These are phyloP conservation scores for Thraustotheca clavata DNA, from an alignment of 352 stramenopile species.

Conservation along the genomic window DNA sequence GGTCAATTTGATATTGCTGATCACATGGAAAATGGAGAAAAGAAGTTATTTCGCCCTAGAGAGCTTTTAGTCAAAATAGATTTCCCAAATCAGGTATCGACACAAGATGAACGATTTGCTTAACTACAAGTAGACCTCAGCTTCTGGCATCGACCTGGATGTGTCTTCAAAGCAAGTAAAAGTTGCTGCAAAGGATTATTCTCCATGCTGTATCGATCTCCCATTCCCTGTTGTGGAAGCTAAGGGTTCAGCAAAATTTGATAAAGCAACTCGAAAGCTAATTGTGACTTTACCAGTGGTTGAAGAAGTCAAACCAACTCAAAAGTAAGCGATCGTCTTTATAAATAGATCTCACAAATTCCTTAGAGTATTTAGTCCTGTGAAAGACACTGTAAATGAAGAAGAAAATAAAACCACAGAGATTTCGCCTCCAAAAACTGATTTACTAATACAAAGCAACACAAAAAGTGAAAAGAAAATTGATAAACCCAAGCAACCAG, in stretches of 20 bases:
- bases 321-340: background rate
- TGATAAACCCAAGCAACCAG: no score
- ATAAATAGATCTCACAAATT: background rate
- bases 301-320: no score
- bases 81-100: slow-evolving; percentile 36
- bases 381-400: background rate
- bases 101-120: background rate
- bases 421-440: no score
- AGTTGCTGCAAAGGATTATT: slow-evolving; percentile 37
- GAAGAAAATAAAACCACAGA: no score
- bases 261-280: slow-evolving; percentile 65
- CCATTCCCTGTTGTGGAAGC: slow-evolving; percentile 70
- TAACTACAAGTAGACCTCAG: slow-evolving; percentile 25
- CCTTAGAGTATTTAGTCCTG: background rate
- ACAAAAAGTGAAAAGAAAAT: no score
- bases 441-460: no score
- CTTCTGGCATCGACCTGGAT: slow-evolving; percentile 54
- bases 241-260: slow-evolving; percentile 73
- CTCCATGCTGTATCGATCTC: slow-evolving; percentile 43
- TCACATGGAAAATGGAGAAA: slow-evolving; percentile 43
- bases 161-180: slow-evolving; percentile 45
- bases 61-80: slow-evolving; percentile 58
- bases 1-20: slow-evolving; percentile 63
- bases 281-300: slow-evolving; percentile 70
- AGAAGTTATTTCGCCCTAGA: slow-evolving; percentile 29